These are phyloP conservation scores for Malassezia sp. DNA, from an alignment of 1,284 basidiomycete genomes.

Conservation along the genomic window DNA sequence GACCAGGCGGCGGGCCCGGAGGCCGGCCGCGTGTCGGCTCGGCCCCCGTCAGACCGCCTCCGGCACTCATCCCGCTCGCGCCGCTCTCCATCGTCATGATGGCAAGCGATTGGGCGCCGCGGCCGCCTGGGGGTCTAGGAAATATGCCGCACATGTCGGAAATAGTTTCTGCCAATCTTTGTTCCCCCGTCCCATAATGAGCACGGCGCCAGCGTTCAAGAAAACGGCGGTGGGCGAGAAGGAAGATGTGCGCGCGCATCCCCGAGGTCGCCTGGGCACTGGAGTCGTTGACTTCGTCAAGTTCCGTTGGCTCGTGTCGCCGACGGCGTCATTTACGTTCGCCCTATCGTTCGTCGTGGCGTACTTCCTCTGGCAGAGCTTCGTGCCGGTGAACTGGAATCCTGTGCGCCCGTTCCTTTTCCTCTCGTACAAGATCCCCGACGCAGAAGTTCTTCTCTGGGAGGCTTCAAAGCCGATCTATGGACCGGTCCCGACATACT, in stretches of 20 bases:
- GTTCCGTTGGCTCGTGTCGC: slow-evolving; percentile 36
- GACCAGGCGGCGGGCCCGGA: slow-evolving; percentile 21
- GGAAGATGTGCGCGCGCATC: background rate
- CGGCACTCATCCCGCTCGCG: too few species aligned
- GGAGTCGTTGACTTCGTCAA: slow-evolving; percentile 2
- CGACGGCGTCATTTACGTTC: slow-evolving; percentile 47
- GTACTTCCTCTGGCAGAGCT: slow-evolving; percentile 60
- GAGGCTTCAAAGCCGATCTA: slow-evolving; percentile 22
- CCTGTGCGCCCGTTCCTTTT: slow-evolving; percentile 67
- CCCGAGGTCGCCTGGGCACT: background rate
- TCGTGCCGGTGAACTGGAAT: slow-evolving; percentile 55
- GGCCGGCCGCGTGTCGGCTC: too few species aligned
- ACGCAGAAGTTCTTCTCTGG: slow-evolving; percentile 52
- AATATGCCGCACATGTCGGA: too few species aligned
- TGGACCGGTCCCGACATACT: slow-evolving; percentile 8
- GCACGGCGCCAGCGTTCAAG: too few species aligned
- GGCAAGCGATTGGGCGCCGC: too few species aligned
- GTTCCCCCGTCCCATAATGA: too few species aligned
- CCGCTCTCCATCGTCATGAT: too few species aligned
- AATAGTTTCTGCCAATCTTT: too few species aligned
- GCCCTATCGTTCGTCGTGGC: slow-evolving; percentile 62
- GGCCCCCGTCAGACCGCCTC: too few species aligned
- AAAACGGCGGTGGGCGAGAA: background rate
- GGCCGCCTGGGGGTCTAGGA: too few species aligned
- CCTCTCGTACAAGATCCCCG: slow-evolving; percentile 56